A percentile compares a stretch with the other conserved stretches of the same genome.
These are phyloP conservation scores for Fusarium sp. DNA, from an alignment of 2,329 filamentous ascomycete species.

Conservation along the genomic window DNA sequence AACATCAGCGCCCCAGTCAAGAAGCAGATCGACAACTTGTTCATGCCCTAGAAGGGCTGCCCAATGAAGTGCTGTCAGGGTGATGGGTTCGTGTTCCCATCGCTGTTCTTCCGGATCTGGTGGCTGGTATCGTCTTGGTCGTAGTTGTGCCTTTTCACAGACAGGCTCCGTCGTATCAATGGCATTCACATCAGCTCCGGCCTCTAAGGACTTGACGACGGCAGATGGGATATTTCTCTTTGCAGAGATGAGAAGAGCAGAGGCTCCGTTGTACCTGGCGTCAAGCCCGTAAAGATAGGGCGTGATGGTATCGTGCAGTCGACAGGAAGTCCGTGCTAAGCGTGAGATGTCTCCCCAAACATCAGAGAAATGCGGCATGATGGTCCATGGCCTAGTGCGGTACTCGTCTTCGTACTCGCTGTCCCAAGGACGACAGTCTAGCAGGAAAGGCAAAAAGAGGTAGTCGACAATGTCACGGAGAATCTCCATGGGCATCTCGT, in stretches of 20 bases:
- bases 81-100: not conserved
- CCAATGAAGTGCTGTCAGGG: conserved; percentile 1
- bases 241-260: conserved; percentile 1
- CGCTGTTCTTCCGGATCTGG: not conserved
- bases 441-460: not conserved
- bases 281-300: not conserved
- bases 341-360: not conserved
- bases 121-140: not conserved
- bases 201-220: not conserved
- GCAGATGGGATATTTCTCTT: not conserved
- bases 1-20: not conserved
- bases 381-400: not conserved
- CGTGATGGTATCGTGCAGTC: not conserved
- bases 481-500: not conserved
- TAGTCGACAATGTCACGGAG: not conserved
- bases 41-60: not conserved
- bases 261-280: not conserved
- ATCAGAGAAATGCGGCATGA: not conserved
- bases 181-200: not conserved
- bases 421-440: conserved; percentile 5
- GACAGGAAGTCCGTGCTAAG: not conserved
- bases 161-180: not conserved
- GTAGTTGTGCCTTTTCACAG: not conserved
- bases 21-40: not conserved
- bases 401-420: not conserved